phyloP scores from a whole-genome alignment of 2,329 filamentous ascomycete species.

The Colletotrichum chlorophyti region DNA sequence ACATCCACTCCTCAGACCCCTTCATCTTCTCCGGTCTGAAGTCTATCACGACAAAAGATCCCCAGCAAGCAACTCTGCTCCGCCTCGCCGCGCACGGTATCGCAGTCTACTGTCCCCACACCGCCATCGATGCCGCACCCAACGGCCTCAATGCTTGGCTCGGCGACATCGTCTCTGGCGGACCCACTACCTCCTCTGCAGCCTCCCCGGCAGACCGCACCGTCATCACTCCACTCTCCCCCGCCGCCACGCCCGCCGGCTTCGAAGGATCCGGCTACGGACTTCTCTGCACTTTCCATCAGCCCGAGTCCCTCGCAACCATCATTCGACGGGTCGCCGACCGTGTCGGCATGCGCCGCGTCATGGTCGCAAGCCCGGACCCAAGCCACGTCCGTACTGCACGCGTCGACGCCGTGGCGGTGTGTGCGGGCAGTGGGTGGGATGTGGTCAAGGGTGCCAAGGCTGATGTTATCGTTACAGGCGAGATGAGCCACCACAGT shows the following conservation, averaged over 20 bases:
- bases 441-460: conserved; percentile 73
- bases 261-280: conserved; percentile 61
- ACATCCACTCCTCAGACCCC: conserved; percentile 71
- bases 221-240: conserved; percentile 52
- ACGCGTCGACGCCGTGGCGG: conserved; percentile 73
- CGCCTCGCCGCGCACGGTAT: conserved; percentile 85
- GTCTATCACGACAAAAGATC: conserved; percentile 81
- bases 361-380: conserved; percentile 50
- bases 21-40: conserved; percentile 97
- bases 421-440: conserved; percentile 89
- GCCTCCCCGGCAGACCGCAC: conserved; percentile 44
- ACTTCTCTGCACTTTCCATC: conserved; percentile 50
- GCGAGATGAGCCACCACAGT: conserved; percentile 93
- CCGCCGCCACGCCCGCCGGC: conserved; percentile 45
- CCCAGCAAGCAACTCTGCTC: conserved; percentile 86
- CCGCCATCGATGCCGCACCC: conserved; percentile 86
- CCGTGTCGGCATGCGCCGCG: conserved; percentile 68
- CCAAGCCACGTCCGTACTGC: conserved; percentile 29
- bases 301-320: conserved; percentile 45
- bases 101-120: conserved; percentile 95
- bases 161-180: conserved; percentile 78
- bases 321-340: conserved; percentile 65
- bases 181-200: conserved; percentile 22
- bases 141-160: conserved; percentile 94
- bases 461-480: conserved; percentile 87